These are phyloP conservation scores for Aspergillus flavus DNA, from an alignment of 2,329 filamentous ascomycete genomes.

Conservation along the genomic window DNA sequence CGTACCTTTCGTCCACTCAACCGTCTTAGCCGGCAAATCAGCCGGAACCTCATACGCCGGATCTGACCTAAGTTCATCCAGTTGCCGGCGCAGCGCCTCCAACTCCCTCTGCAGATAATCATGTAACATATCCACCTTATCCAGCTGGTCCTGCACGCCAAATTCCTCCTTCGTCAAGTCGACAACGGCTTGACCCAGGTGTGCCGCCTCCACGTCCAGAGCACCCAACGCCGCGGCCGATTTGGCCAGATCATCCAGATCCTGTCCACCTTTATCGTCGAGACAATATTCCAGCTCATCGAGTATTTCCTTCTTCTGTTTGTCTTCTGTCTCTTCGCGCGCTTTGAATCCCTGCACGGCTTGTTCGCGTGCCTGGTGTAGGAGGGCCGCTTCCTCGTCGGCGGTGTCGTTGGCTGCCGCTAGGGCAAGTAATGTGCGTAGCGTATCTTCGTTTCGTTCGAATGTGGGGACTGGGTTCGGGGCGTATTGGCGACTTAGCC, in stretches of 20 bases:
- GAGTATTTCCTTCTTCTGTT: slow-evolving; percentile 50
- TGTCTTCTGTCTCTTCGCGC: slow-evolving; percentile 31
- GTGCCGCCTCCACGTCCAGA: slow-evolving; percentile 51
- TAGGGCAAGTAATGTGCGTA: slow-evolving; percentile 73
- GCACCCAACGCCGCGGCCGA: slow-evolving; percentile 56
- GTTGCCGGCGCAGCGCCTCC: slow-evolving; percentile 31
- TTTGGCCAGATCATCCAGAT: slow-evolving; percentile 61
- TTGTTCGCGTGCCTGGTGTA: slow-evolving; percentile 42
- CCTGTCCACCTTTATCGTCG: slow-evolving; percentile 53
- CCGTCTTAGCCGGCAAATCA: slow-evolving; percentile 68
- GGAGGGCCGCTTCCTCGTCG: slow-evolving; percentile 40
- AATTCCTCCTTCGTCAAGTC: slow-evolving; percentile 58
- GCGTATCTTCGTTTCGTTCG: slow-evolving; percentile 83
- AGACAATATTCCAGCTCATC: slow-evolving; percentile 59
- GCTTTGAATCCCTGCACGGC: slow-evolving; percentile 35
- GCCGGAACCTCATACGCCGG: slow-evolving; percentile 56
- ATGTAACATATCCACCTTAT: slow-evolving; percentile 59
- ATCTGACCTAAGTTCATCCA: slow-evolving; percentile 36
- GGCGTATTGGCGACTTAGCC: slow-evolving; percentile 73
- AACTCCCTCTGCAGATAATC: slow-evolving; percentile 58
- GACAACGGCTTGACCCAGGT: slow-evolving; percentile 57
- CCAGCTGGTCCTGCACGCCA: slow-evolving; percentile 58
- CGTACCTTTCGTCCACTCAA: slow-evolving; percentile 70
- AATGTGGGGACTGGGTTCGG: slow-evolving; percentile 69
- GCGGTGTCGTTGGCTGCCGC: slow-evolving; percentile 76